Percentiles rank a stretch among this genome's conserved stretches.
Evolutionary conservation across 345 rosid species (phyloP).

Genomic region (Populus alba): DNA sequence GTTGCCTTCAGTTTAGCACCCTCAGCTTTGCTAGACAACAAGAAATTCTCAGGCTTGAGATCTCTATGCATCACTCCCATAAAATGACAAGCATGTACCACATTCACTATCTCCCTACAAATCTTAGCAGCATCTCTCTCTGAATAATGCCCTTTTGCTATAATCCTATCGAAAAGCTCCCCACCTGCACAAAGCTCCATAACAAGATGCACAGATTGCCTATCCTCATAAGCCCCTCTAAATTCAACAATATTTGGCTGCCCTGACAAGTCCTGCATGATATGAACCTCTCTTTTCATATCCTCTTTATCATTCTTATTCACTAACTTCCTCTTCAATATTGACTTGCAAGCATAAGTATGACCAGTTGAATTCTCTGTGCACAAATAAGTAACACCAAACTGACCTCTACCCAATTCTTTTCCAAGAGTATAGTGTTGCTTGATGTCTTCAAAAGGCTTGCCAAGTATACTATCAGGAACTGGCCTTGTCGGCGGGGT

Average conservation of each 20-base stretch:
- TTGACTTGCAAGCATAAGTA: constrained; percentile 73
- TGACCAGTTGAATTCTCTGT: constrained; percentile 70
- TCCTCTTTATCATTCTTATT: constrained; percentile 65
- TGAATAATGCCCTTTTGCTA: constrained; percentile 63
- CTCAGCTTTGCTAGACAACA: constrained; percentile 59
- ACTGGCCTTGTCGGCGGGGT: constrained; percentile 15
- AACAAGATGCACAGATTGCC: constrained; percentile 72
- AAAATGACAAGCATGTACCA: constrained; percentile 77
- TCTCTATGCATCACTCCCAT: constrained; percentile 90
- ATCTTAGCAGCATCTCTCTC: constrained; percentile 77
- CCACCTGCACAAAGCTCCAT: constrained; percentile 95
- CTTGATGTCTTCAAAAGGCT: constrained; percentile 66
- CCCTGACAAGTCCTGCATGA: constrained; percentile 82
- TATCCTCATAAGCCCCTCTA: constrained; percentile 74
- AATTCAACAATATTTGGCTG: constrained; percentile 80
- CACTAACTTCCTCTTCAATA: constrained; percentile 65
- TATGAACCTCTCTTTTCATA: constrained; percentile 67
- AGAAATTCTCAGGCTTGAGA: constrained; percentile 91
- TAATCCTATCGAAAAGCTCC: constrained; percentile 82
- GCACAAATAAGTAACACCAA: constrained; percentile 73
- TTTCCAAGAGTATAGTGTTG: constrained; percentile 51
- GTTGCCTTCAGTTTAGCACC: constrained; percentile 73
- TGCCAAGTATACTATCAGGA: constrained; percentile 55
- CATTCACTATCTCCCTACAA: constrained; percentile 59
- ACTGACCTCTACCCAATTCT: constrained; percentile 83